These are phyloP conservation scores for Flaveria robusta DNA, from an alignment of 129 eudicot genomes.

Conservation along the genomic window DNA sequence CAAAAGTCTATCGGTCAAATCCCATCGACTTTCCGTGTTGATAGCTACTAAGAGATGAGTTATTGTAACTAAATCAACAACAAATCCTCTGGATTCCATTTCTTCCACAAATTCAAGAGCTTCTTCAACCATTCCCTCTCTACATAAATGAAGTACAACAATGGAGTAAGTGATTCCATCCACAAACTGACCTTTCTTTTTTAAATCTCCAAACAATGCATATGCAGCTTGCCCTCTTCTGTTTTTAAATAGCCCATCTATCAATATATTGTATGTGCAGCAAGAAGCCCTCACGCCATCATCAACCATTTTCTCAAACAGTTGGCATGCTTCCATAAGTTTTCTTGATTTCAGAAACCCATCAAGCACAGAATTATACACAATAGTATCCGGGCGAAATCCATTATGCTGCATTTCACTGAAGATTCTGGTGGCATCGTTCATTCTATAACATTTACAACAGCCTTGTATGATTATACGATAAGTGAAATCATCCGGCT, in stretches of 20 bases:
- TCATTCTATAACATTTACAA: constrained; percentile 63
- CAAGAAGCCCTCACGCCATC: constrained; percentile 72
- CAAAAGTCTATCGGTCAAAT: constrained; percentile 60
- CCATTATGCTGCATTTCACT: constrained; percentile 82
- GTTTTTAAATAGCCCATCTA: constrained; percentile 77
- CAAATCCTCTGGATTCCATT: constrained; percentile 86
- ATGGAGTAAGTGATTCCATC: constrained; percentile 77
- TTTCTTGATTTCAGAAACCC: constrained; percentile 77
- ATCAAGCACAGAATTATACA: constrained; percentile 78
- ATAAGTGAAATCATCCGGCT: constrained; percentile 77
- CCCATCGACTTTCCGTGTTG: constrained; percentile 60
- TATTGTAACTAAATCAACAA: constrained; percentile 78
- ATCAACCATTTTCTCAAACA: constrained; percentile 85
- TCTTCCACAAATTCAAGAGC: constrained; percentile 77
- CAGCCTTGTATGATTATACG: constrained; percentile 89
- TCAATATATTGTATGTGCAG: constrained; percentile 78
- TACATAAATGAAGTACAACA: constrained; percentile 61
- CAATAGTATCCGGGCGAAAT: constrained; percentile 60
- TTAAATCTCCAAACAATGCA: constrained; percentile 66
- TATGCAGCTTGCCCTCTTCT: constrained; percentile 75
- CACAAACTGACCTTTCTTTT: constrained; percentile 83
- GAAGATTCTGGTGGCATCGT: constrained; percentile 67
- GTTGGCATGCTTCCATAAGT: constrained; percentile 72
- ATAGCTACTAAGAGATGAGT: constrained; percentile 66
- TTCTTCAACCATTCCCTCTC: constrained; percentile 62